Base-by-base conservation (phyloP, 495 filamentous ascomycete genomes). In the Penicillium samsonianum region DNA sequence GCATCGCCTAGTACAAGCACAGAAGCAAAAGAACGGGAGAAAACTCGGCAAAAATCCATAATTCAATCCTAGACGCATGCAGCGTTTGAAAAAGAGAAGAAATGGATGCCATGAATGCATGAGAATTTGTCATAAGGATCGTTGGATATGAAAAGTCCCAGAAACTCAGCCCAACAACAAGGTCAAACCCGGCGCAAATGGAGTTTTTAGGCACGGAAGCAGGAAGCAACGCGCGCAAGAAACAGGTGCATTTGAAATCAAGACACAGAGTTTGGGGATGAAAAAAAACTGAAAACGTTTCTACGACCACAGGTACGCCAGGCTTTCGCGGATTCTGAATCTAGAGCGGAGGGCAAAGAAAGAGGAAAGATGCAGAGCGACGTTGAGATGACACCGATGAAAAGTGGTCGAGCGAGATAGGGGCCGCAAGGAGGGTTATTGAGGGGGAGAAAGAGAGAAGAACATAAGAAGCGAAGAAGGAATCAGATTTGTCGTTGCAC, bases 221-320 rank as follows among this genome's bases (percentile, higher is more conserved):
- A 45, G n/a, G 20, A 35, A 35, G 17, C 30, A n/a, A 40, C 50
- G 44, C 44, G 23, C 50, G 33, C 48, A 52, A 52, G 56, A 55
- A n/a, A 37, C 43, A 50, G 19, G 45, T n/a, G 17, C 42, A 46
- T 44, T 46, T 57, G 31, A 33, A 45, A 30, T 43, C 38, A 54
- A 50, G 12, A 46, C 43, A 46, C 35, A 23, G 38, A 50, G 47
- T 42, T 57, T 44, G 31, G 20, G 35, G 57, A 57, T n/a, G 58
- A 64, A 62, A 62, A 54, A 61, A 61, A 59, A 62, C 57, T 52
- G 55, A 40, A 62, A 65, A 67, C 70, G 67, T 68, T 71, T 75
- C 73, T 76, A 78, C 75, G 59, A 76, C 70, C 75, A 76, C 71
- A 71, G 43, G 68, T 75, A 76, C 72, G 72, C 75, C 75, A 71